Evolutionary conservation across 345 rosid species (phyloP), one percentile per base, ranked within the genome.

Genomic region (Abelmoschus esculentus): DNA sequence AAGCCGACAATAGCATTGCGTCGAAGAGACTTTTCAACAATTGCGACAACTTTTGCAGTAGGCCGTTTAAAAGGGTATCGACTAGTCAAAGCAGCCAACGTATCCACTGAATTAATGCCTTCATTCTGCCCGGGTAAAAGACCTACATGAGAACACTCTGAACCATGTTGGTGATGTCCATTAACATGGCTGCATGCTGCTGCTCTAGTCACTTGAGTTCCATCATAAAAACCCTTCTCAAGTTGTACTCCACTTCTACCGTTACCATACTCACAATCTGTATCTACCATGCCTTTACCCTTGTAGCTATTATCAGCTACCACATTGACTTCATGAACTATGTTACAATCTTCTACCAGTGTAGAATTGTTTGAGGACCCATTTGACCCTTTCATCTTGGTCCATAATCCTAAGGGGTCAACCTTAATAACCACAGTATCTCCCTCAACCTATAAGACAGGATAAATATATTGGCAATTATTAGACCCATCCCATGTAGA

Each of bases 331-430:
- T 77, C 84, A 36, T 67, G 70, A 32, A 72, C 70, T 50, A 67
- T 59, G 61, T 70, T 77, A 44, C 65, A 61, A 71, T 73, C 84
- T 71, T 81, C 89, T 18, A 73, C 61, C 36, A 17, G 64, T 13
- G 80, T 66, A 72, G 54, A 49, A 77, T 59, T 79, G 76, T 76
- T 80, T 0, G 80, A 50, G 62, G 73, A 69, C 70, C 78, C 80
- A 77, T 34, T 70, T 64, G 84, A 89, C 18, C 92, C 98, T 83
- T 89, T 93, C 90, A 89, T 90, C 82, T 82, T 87, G 70, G 89
- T 79, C 98, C 98, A 90, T 22, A 38, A 38, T 38, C 42, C 42
- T 38, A 38, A 38, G 42, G 42, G 42, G 2, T 38, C 42, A 38
- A 38, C 68, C 80, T 82, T 81, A 68, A 93, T 72, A 63, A 79